Conservation (phyloP, 768 basidiomycete genomes). For the Lyophyllum semitale region DNA sequence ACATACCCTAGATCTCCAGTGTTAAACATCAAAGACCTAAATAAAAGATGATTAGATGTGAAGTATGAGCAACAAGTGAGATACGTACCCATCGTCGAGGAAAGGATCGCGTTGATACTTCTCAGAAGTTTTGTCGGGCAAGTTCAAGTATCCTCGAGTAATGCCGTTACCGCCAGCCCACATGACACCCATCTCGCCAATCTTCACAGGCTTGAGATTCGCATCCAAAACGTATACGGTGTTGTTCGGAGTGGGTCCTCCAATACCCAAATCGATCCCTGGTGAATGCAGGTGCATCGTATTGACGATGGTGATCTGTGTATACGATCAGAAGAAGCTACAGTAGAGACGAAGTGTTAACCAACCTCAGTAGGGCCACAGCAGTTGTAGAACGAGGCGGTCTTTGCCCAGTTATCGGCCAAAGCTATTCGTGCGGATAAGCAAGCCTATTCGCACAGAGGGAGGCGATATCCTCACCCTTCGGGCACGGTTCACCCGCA, state of each 20-base stretch:
- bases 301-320: constrained; percentile 53
- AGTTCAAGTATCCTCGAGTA: constrained; percentile 54
- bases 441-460: not conserved
- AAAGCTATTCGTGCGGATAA: constrained; percentile 21
- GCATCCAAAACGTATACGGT: constrained; percentile 40
- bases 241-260: constrained; percentile 52
- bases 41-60: not conserved
- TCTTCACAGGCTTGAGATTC: constrained; percentile 35
- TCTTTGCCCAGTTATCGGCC: constrained; percentile 44
- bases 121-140: constrained; percentile 53
- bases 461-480: constrained; percentile 30
- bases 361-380: constrained; percentile 58
- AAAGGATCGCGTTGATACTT: constrained; percentile 54
- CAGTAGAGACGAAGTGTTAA: not conserved
- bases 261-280: constrained; percentile 44
- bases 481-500: constrained; percentile 54
- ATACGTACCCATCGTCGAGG: constrained; percentile 45
- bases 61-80: not conserved
- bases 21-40: constrained; percentile 56
- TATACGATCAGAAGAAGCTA: not conserved
- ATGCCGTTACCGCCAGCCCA: constrained; percentile 64
- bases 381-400: constrained; percentile 46
- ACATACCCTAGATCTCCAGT: constrained; percentile 58
- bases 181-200: constrained; percentile 44
- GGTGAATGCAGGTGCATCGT: constrained; percentile 46